Evolutionary conservation across 176 grass and related monocot genomes (phyloP).

Genomic region (sorghum (Sorghum bicolor)): Sorghum_bicolor_NCBIv3 NC_012878.2:56165001-56165500

Average conservation of each 20-base stretch:
- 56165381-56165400: slow-evolving; percentile 71
- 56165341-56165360: slow-evolving; percentile 76
- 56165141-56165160: slow-evolving; percentile 67
- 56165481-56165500: not conserved
- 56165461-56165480: not conserved
- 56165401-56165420: slow-evolving; percentile 41
- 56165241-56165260: slow-evolving; percentile 76
- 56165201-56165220: slow-evolving; percentile 73
- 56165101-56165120: slow-evolving; percentile 57
- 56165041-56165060: slow-evolving; percentile 38
- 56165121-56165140: slow-evolving; percentile 57
- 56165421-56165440: slow-evolving; percentile 9
- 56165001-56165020: slow-evolving; percentile 64
- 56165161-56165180: slow-evolving; percentile 66
- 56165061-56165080: slow-evolving; percentile 65
- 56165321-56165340: slow-evolving; percentile 52
- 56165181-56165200: slow-evolving; percentile 90
- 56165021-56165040: slow-evolving; percentile 46
- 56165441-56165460: not conserved
- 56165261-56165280: slow-evolving; percentile 93
- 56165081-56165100: slow-evolving; percentile 88
- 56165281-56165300: slow-evolving; percentile 74
- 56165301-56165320: slow-evolving; percentile 74
- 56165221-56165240: slow-evolving; percentile 61
- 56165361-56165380: slow-evolving; percentile 78